Percentiles rank a stretch among this genome's conserved stretches.
Evolutionary conservation across 2,329 filamentous ascomycete genomes (phyloP).

Genomic region (Ophiobolus disseminans): DNA sequence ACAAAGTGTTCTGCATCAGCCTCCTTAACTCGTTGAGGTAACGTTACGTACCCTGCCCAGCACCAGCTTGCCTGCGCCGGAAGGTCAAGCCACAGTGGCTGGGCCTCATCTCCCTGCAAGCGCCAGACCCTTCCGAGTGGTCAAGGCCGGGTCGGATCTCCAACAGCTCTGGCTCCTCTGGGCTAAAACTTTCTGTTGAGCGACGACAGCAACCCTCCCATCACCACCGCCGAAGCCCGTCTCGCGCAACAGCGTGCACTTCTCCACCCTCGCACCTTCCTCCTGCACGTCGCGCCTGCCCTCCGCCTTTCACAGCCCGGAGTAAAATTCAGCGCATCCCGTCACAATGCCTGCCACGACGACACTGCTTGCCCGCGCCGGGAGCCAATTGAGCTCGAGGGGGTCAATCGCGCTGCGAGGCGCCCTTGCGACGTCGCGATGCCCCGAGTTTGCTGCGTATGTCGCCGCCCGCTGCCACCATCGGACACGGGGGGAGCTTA

Average conservation of each 20-base stretch:
- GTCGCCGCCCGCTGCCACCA: constrained; percentile 14
- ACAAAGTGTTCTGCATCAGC: constrained; percentile 40
- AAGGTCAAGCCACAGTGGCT: no score
- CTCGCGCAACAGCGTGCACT: constrained; percentile 24
- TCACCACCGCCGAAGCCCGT: constrained; percentile 14
- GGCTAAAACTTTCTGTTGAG: constrained; percentile 44
- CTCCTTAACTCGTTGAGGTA: constrained; percentile 29
- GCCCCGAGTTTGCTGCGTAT: constrained; percentile 41
- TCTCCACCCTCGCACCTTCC: no score
- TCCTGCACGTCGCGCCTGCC: constrained; percentile 11
- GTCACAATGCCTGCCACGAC: constrained; percentile 62
- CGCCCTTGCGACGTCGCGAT: constrained; percentile 51
- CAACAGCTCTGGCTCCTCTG: constrained; percentile 28
- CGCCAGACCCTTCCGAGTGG: constrained; percentile 15
- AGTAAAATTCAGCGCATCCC: constrained; percentile 41
- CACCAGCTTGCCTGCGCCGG: constrained; percentile 5
- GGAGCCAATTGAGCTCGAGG: constrained; percentile 52
- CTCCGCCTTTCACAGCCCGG: constrained; percentile 18
- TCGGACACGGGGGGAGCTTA: no score
- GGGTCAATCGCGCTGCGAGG: constrained; percentile 54
- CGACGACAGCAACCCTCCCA: constrained; percentile 30
- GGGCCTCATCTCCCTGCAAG: neutral
- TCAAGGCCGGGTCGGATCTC: constrained; percentile 17
- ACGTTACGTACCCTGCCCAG: constrained; percentile 29
- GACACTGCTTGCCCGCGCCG: constrained; percentile 54